These are phyloP conservation scores for Candida glaebosa DNA, from an alignment of 805 yeast species.

Conservation along the genomic window DNA sequence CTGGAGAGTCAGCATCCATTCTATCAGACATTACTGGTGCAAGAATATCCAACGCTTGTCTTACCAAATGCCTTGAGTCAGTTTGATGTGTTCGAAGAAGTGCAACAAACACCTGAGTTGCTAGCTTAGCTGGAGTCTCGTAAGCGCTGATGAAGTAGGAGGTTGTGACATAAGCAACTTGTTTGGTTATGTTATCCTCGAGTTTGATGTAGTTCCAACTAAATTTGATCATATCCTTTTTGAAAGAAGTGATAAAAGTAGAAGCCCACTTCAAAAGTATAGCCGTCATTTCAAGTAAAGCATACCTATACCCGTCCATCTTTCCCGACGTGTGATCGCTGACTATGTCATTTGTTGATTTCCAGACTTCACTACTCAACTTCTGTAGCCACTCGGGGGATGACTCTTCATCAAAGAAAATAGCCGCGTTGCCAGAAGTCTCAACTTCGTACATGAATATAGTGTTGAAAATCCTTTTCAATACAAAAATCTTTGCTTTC, in stretches of 20 bases:
- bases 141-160: conserved; percentile 81
- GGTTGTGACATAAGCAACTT: conserved; percentile 87
- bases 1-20: conserved; percentile 52
- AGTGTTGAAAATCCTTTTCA: conserved; percentile 61
- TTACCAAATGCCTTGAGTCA: conserved; percentile 79
- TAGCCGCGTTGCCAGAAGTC: conserved; percentile 43
- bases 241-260: conserved; percentile 49
- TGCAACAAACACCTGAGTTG: conserved; percentile 90
- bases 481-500: conserved; percentile 54
- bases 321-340: conserved; percentile 59
- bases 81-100: conserved; percentile 77
- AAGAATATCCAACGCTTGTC: conserved; percentile 80
- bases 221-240: conserved; percentile 86
- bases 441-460: conserved; percentile 61
- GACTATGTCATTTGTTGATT: conserved; percentile 50
- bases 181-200: conserved; percentile 86
- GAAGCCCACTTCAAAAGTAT: conserved; percentile 70
- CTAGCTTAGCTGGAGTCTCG: conserved; percentile 85
- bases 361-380: conserved; percentile 72
- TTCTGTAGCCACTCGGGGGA: conserved; percentile 60
- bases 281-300: conserved; percentile 77
- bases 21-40: conserved; percentile 83
- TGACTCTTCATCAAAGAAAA: conserved; percentile 33
- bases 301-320: conserved; percentile 71
- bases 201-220: conserved; percentile 90